These are phyloP conservation scores for Sporothrix protearum DNA, from an alignment of 2,329 filamentous ascomycete species.

Conservation along the genomic window DNA sequence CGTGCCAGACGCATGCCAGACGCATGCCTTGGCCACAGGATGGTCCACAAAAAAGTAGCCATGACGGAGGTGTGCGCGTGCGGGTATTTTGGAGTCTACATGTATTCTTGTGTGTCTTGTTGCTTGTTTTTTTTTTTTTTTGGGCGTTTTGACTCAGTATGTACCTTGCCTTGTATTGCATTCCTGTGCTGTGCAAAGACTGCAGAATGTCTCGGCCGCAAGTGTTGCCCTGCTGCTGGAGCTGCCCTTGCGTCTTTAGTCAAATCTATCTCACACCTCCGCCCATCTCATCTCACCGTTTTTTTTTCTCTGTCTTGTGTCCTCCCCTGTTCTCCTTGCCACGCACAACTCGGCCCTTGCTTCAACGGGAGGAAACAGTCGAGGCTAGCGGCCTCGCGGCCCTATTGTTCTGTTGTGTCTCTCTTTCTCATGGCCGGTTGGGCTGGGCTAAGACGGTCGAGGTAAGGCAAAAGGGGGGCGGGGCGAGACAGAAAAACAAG, in stretches of 20 bases:
- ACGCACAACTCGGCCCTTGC: constrained; percentile 1
- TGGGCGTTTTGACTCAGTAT: no score
- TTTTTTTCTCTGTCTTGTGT: no score
- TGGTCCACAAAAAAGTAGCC: not conserved
- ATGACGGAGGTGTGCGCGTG: not conserved
- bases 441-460: not conserved
- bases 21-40: constrained; percentile 3
- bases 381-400: not conserved
- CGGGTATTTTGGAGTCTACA: not conserved
- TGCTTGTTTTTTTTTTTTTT: not conserved
- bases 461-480: not conserved
- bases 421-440: not conserved
- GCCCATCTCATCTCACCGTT: not conserved
- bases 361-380: not conserved
- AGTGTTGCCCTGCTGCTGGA: not conserved
- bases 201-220: not conserved
- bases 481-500: not conserved
- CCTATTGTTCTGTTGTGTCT: not conserved
- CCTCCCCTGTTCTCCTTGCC: not conserved
- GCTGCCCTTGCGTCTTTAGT: not conserved
- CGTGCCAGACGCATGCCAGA: constrained; percentile 1
- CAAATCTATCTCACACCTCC: not conserved
- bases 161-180: no score
- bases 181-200: not conserved
- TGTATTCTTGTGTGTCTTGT: not conserved